Evolutionary conservation across 2,329 filamentous ascomycete genomes (phyloP).

Genomic region (Sporothrix sp.): DNA sequence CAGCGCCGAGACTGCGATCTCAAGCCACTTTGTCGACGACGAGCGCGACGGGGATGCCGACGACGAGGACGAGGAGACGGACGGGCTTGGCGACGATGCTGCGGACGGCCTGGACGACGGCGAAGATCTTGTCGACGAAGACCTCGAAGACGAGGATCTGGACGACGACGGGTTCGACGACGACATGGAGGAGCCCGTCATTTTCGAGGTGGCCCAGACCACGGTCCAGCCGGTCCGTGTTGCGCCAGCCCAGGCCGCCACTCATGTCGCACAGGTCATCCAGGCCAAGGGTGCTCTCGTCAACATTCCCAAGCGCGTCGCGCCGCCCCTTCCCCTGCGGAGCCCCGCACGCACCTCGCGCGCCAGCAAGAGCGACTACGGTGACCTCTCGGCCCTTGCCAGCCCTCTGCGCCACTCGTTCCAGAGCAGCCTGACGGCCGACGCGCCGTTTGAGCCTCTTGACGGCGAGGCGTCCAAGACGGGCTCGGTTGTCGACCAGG

Average conservation of each 20-base stretch:
- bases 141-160: slow-evolving; percentile 27
- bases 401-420: slow-evolving; percentile 46
- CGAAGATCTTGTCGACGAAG: slow-evolving; percentile 26
- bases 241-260: slow-evolving; percentile 54
- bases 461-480: neutral
- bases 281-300: slow-evolving; percentile 69
- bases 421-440: slow-evolving; percentile 15
- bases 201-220: slow-evolving; percentile 56
- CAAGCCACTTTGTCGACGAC: slow-evolving; percentile 15
- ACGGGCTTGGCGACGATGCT: slow-evolving; percentile 35
- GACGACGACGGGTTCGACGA: slow-evolving; percentile 33
- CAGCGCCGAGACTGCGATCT: slow-evolving; percentile 19
- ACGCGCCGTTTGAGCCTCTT: neutral
- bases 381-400: slow-evolving; percentile 44
- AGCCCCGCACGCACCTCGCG: slow-evolving; percentile 58
- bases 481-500: neutral
- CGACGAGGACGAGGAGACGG: slow-evolving; percentile 39
- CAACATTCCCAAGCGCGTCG: slow-evolving; percentile 69
- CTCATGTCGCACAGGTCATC: slow-evolving; percentile 58
- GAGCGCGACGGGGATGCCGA: slow-evolving; percentile 26
- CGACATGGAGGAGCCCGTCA: slow-evolving; percentile 53
- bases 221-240: slow-evolving; percentile 48
- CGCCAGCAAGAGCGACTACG: slow-evolving; percentile 46
- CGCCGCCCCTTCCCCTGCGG: slow-evolving; percentile 67
- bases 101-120: slow-evolving; percentile 25